Percentiles rank a stretch among this genome's conserved stretches.
Evolutionary conservation across 2,329 filamentous ascomycete genomes (phyloP).

Genomic region (Clarireedia homoeocarpa): DNA sequence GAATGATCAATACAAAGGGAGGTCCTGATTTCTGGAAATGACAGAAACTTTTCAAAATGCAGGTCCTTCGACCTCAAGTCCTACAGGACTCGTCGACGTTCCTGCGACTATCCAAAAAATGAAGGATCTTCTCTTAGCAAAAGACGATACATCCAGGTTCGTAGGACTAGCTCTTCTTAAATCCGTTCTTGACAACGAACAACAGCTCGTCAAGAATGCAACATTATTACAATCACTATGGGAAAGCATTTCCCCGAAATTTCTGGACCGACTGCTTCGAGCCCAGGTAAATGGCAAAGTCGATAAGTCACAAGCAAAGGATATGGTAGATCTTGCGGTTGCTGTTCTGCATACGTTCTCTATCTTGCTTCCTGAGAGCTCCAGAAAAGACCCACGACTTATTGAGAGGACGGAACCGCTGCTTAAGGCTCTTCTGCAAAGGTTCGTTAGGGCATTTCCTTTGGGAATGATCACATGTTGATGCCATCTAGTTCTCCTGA

Average conservation of each 20-base stretch:
- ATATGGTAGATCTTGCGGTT: conserved; percentile 57
- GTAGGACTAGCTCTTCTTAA: conserved; percentile 60
- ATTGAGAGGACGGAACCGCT: conserved; percentile 46
- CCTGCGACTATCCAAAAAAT: conserved; percentile 40
- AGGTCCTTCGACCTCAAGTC: background rate
- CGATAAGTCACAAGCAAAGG: conserved; percentile 38
- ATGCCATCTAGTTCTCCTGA: conserved; percentile 38
- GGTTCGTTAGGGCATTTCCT: conserved; percentile 32
- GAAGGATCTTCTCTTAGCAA: conserved; percentile 46
- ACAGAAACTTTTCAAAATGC: background rate
- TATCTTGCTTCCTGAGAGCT: conserved; percentile 44
- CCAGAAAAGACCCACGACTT: conserved; percentile 39
- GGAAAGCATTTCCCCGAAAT: conserved; percentile 52
- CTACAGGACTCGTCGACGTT: conserved; percentile 11
- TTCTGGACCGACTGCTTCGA: conserved; percentile 54
- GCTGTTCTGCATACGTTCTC: conserved; percentile 56
- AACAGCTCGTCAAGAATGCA: conserved; percentile 41
- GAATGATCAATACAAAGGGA: no score
- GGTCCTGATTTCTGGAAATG: background rate
- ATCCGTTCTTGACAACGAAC: conserved; percentile 54
- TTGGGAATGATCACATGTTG: conserved; percentile 9
- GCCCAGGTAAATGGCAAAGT: conserved; percentile 38
- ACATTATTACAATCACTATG: conserved; percentile 43
- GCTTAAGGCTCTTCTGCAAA: conserved; percentile 44
- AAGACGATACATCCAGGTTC: conserved; percentile 61